Evolutionary conservation across 1,284 basidiomycete species (phyloP).

Genomic region (Xerocomus cyaneibrunnescens): DNA sequence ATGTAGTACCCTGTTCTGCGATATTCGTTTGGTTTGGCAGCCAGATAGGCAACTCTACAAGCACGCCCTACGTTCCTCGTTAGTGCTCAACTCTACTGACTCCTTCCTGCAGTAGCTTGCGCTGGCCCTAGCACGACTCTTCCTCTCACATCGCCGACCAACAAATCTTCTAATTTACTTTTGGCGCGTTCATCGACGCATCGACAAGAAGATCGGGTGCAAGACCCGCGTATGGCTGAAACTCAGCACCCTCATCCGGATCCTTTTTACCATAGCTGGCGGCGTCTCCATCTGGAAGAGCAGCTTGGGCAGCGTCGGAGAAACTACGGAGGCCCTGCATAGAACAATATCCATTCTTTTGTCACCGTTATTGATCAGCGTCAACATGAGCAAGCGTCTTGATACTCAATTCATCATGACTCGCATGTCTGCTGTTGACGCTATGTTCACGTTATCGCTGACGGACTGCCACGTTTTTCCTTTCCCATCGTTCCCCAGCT

Average conservation of each 20-base stretch:
- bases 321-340: slow-evolving; percentile 59
- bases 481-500: no score
- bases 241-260: slow-evolving; percentile 69
- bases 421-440: no score
- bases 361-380: slow-evolving; percentile 67
- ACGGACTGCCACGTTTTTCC: no score
- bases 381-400: not conserved
- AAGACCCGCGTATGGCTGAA: slow-evolving; percentile 77
- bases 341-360: slow-evolving; percentile 66
- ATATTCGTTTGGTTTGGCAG: slow-evolving; percentile 87
- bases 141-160: slow-evolving; percentile 77
- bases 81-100: no score
- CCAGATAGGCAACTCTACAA: slow-evolving; percentile 78
- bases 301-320: slow-evolving; percentile 54
- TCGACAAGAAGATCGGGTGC: slow-evolving; percentile 69
- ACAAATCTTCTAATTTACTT: slow-evolving; percentile 73
- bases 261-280: slow-evolving; percentile 69
- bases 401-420: no score
- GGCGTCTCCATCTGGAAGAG: slow-evolving; percentile 68
- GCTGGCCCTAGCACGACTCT: no score
- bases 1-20: slow-evolving; percentile 79
- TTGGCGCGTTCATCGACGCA: slow-evolving; percentile 72
- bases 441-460: no score
- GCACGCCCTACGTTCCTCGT: slow-evolving; percentile 34
- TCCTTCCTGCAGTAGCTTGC: slow-evolving; percentile 44